Base-by-base conservation (phyloP, 257 asterid species). In the Osmanthus fragrans region DNA sequence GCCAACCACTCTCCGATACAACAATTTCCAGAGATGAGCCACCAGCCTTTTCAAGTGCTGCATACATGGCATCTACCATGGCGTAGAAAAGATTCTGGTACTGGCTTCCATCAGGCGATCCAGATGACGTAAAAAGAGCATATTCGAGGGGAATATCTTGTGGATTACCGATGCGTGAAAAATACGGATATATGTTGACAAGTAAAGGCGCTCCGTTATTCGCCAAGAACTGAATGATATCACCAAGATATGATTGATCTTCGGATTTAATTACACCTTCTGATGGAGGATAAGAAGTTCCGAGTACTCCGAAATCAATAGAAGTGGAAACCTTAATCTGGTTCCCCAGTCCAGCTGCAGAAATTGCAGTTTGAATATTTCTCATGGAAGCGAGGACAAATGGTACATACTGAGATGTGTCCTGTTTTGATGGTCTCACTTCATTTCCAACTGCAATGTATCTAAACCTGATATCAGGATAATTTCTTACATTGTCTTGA, bases 1-100 rank as follows among this genome's bases (percentile, higher is more conserved):
- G 89, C 85, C 89, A 85, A 5, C 89, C 89, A 25, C 65, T 77
- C 56, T 85, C 85, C 0, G 25, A 51, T 4, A 51, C 63, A 16
- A 51, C 63, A 51, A 51, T 51, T 51, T 4, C 23, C 25, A 51
- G 63, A 51, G 63, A 18, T 9, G 63, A 51, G 21, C 63, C 64
- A 19, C 64, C 25, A 7, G 64, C 27, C 64, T 18, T 19, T 54
- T 54, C 64, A 19, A 54, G 25, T 7, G 64, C 64, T 19, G 64
- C 27, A 19, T 54, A 54, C 10, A 54, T 54, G 25, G 64, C 27
- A n/a, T 54, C 64, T 2, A 54, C n/a, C 9, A 54, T 19, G 64
- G 64, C 25, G 25, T 54, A 54, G 3, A 54, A 54, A 54, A 19
- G 64, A 54, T 54, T 54, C 25, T 54, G 64, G 1, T 54, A 54